Evolutionary conservation across 768 basidiomycete genomes (phyloP).

Genomic region (Suillus fuscotomentosus): DNA sequence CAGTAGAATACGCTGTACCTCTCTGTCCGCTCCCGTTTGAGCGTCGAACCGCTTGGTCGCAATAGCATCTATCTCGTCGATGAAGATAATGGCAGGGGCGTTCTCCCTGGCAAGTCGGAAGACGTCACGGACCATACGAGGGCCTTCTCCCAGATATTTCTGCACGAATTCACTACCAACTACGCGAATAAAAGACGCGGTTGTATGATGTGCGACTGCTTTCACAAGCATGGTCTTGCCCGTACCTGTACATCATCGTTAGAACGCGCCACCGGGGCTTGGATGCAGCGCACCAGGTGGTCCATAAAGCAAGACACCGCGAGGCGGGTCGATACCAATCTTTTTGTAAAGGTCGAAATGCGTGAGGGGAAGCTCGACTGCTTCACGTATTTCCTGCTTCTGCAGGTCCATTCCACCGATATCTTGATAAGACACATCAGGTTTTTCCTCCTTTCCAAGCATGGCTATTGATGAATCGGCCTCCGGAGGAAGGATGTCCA

Average conservation of each 20-base stretch:
- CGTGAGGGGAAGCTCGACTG: slow-evolving; percentile 94
- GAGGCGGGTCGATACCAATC: slow-evolving; percentile 98
- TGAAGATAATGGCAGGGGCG: slow-evolving; percentile 97
- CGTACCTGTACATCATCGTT: slow-evolving; percentile 60
- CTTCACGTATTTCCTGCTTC: slow-evolving; percentile 99
- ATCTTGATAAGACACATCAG: slow-evolving; percentile 90
- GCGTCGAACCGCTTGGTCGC: slow-evolving; percentile 99
- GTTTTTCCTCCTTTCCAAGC: slow-evolving; percentile 92
- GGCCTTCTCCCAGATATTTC: slow-evolving; percentile 98
- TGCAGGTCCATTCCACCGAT: slow-evolving; percentile 97
- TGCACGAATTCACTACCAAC: slow-evolving; percentile 99
- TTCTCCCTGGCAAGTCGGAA: slow-evolving; percentile 98
- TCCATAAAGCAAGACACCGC: slow-evolving; percentile 95
- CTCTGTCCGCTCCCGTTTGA: slow-evolving; percentile 97
- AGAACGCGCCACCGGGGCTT: background rate
- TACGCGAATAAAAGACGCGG: slow-evolving; percentile 96
- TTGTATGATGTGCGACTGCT: slow-evolving; percentile 98
- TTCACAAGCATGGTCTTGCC: slow-evolving; percentile 99
- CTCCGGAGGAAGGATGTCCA: slow-evolving; percentile 97
- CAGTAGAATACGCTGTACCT: slow-evolving; percentile 96
- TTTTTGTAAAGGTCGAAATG: slow-evolving; percentile 99
- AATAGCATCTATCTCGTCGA: slow-evolving; percentile 98
- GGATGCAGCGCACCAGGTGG: slow-evolving; percentile 71
- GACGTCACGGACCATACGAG: slow-evolving; percentile 99
- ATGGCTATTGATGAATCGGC: slow-evolving; percentile 97